Evolutionary conservation across 768 basidiomycete species (phyloP), one percentile per base, ranked within the genome.

Genomic region (Dacryopinax primogenitus): DNA sequence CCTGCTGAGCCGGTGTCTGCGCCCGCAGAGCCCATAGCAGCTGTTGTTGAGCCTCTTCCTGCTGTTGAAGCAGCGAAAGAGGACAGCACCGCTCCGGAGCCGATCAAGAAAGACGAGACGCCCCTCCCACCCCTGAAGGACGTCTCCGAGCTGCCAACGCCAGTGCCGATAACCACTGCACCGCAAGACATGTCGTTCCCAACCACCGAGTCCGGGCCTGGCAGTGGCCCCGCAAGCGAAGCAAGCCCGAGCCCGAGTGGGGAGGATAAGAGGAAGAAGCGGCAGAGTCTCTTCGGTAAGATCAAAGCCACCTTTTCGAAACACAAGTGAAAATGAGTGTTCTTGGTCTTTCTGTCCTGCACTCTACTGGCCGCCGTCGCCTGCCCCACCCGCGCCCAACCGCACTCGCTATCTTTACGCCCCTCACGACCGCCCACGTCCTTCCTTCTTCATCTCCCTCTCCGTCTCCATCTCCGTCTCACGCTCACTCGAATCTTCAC

Each of bases 261-360:
- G 26, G 51, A 58, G 51, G 51, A 58, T 7, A 58, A 58, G 51
- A 58, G 79, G 66, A 84, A 84, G 76, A 85, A 83, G 71, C 76
- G 77, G 47, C 71, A 74, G 4, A 84, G 84, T 16, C 71, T 86
- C 33, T 78, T 86, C 63, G 79, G 79, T 28, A 84, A 78, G 69
- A 70, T 78, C 63, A 85, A 82, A 70, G 71, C 77, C 39, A 70
- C 84, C 4, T 86, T 86, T 69, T 58, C 51, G 51, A 58, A 58
- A 30, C 51, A 58, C 51, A 58, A 58, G 51, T 58, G 51, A 58
- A 39, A 58, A 58, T 58, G 51, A 58, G 51, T 32, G 51, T 58
- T 58, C 21, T 28, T 58, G 51, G 51, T 44, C 51, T 58, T 32
- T 11, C 51, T 30, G 9, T 58, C 36, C 36, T 18, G 51, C 51